phyloP scores from a whole-genome alignment of 306 rosid genomes.

The Rosa chinensis region DNA sequence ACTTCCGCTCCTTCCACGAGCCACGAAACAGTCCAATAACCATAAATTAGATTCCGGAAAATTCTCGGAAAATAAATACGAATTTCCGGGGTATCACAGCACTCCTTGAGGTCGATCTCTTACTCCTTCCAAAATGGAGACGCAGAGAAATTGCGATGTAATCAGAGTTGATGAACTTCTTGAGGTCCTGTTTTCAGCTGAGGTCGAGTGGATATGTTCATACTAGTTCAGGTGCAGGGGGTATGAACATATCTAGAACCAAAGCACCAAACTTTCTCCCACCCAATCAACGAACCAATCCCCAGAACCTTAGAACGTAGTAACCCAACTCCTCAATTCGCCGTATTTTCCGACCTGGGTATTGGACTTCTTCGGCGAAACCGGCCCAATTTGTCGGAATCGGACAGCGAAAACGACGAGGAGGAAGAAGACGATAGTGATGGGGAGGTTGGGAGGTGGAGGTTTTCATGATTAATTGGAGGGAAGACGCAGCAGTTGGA shows the following conservation, averaged over 20 bases:
- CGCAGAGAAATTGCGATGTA: too few relatives aligned
- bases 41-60: too few relatives aligned
- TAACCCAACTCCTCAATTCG: slow-evolving; percentile 26
- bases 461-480: slow-evolving; percentile 52
- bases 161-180: too few relatives aligned
- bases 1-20: too few relatives aligned
- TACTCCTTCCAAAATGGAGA: too few relatives aligned
- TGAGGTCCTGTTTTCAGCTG: too few relatives aligned
- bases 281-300: slow-evolving; percentile 29
- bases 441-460: slow-evolving; percentile 27
- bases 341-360: slow-evolving; percentile 26
- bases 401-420: slow-evolving; percentile 42
- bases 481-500: slow-evolving; percentile 41
- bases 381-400: slow-evolving; percentile 35
- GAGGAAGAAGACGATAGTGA: slow-evolving; percentile 14
- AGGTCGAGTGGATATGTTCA: too few relatives aligned
- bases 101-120: too few relatives aligned
- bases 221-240: too few relatives aligned
- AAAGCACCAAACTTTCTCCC: slow-evolving; percentile 35
- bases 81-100: too few relatives aligned
- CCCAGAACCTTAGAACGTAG: slow-evolving; percentile 47
- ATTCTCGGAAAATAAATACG: too few relatives aligned
- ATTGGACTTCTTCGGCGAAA: slow-evolving; percentile 26
- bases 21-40: too few relatives aligned
- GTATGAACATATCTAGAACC: background rate